Evolutionary conservation across 2,329 filamentous ascomycete species (phyloP), one percentile per base, ranked within the genome.

Genomic region (Bipolaris sorokiniana): DNA sequence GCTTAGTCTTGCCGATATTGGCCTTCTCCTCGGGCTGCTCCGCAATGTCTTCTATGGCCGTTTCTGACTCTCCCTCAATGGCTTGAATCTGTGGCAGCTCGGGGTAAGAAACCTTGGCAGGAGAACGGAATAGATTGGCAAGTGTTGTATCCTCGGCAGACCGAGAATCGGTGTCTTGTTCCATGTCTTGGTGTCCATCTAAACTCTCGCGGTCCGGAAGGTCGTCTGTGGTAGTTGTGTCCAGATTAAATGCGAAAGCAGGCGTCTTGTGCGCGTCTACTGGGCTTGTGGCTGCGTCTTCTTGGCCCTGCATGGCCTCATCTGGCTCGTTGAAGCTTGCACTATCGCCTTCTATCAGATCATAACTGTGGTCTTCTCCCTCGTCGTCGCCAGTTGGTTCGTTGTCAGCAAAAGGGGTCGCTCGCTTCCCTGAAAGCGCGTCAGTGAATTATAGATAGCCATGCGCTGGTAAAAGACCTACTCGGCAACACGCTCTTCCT

Each of bases 401-500:
- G 11, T 56, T 54, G n/a, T 60, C 44, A 16, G 28, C 13, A 10
- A 10, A 34, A 22, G 31, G 56, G 10, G 51, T 41, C 28, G 48
- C 33, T 40, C 62, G 70, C 61, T 76, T 76, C 34, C 72, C 73
- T 75, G 42, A 7, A 38, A n/a, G 0, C 1, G 10, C 50, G 50
- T 73, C 33, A 71, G 68, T 51, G 20, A 1, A 18, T 18, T 38
- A 20, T n/a, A 3, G 34, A 3, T 23, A 9, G 7, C 11, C 7
- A 13, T 28, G 3, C 16, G 34, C 18, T 9, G 0, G 20, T 13
- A 15, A 37, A 36, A 13, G 15, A 6, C 72, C 7, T 70, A 76
- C 74, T 71, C 44, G 72, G 71, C 11, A 75, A 61, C 37, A 71
- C 65, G 57, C 71, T 75, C 61, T 73, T 75, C 51, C 73, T 68